A percentile compares a stretch with the other conserved stretches of the same genome.
Evolutionary conservation across 192 early-diverging fungal species (phyloP).

Genomic region (Entomortierella parvispora): DNA sequence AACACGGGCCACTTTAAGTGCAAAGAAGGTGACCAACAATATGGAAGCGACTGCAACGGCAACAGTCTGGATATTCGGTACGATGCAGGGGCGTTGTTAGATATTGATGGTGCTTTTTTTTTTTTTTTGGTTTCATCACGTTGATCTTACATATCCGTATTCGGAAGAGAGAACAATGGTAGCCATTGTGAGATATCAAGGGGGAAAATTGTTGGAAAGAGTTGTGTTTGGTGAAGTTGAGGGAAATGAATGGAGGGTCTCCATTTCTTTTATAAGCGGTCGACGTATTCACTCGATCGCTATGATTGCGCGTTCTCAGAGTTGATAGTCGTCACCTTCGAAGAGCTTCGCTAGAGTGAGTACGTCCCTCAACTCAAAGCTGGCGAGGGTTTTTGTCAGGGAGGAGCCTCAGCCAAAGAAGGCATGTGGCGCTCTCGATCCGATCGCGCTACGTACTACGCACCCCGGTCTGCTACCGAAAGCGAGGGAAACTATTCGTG

Average conservation of each 20-base stretch:
- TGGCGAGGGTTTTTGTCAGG: too few relatives aligned
- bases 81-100: neutral
- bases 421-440: too few relatives aligned
- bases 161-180: constrained; percentile 56
- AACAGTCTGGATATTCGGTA: constrained; percentile 49
- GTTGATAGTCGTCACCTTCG: too few relatives aligned
- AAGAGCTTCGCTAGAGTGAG: too few relatives aligned
- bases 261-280: neutral
- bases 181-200: constrained; percentile 22
- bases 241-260: neutral
- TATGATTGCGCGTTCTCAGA: too few relatives aligned
- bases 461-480: too few relatives aligned
- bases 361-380: too few relatives aligned
- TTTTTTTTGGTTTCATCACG: too few relatives aligned
- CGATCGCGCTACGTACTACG: too few relatives aligned
- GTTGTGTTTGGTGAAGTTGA: neutral
- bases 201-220: neutral
- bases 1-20: constrained; percentile 54
- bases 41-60: constrained; percentile 35
- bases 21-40: constrained; percentile 56
- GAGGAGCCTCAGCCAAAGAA: too few relatives aligned
- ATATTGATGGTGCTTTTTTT: neutral
- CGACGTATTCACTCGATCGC: too few relatives aligned
- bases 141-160: constrained; percentile 70
- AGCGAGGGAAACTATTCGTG: too few relatives aligned